These are phyloP conservation scores for Yamadazyma diospyri DNA, from an alignment of 1,139 yeast genomes.

Conservation along the genomic window DNA sequence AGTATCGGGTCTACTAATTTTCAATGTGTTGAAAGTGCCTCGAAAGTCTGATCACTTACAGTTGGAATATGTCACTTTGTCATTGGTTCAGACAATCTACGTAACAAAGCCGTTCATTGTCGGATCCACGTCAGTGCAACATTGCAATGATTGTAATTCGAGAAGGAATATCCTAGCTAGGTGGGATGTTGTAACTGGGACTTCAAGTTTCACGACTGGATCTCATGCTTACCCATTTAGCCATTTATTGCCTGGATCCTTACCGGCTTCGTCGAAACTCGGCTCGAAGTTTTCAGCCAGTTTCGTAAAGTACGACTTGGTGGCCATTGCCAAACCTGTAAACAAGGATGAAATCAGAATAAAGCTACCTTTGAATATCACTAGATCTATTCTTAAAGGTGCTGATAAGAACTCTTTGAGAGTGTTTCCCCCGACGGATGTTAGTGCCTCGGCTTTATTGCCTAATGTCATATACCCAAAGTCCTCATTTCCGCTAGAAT, in stretches of 20 bases:
- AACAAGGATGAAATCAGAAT: slow-evolving; percentile 34
- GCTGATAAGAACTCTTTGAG: slow-evolving; percentile 84
- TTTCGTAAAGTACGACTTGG: slow-evolving; percentile 66
- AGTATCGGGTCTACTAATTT: slow-evolving; percentile 64
- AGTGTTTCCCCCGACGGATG: slow-evolving; percentile 93
- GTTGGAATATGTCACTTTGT: slow-evolving; percentile 57
- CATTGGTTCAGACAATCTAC: slow-evolving; percentile 65
- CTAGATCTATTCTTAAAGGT: slow-evolving; percentile 75
- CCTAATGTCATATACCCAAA: slow-evolving; percentile 91
- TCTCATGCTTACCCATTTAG: slow-evolving; percentile 90
- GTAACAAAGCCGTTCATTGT: slow-evolving; percentile 65
- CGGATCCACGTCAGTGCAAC: slow-evolving; percentile 44
- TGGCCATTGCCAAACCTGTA: slow-evolving; percentile 49
- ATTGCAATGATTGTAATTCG: slow-evolving; percentile 57
- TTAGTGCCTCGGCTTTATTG: slow-evolving; percentile 78
- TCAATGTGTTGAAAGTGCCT: slow-evolving; percentile 17
- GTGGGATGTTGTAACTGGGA: slow-evolving; percentile 77
- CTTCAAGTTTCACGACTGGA: slow-evolving; percentile 56
- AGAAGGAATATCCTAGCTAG: slow-evolving; percentile 64
- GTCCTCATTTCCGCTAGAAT: slow-evolving; percentile 77
- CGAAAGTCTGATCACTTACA: slow-evolving; percentile 16
- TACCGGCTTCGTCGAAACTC: slow-evolving; percentile 74
- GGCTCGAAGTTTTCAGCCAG: slow-evolving; percentile 54
- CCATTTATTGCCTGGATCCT: slow-evolving; percentile 84
- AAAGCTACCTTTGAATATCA: slow-evolving; percentile 67